Evolutionary conservation across 768 basidiomycete species (phyloP), one percentile per base, ranked within the genome.

Genomic region (Tricholoma matsutake): DNA sequence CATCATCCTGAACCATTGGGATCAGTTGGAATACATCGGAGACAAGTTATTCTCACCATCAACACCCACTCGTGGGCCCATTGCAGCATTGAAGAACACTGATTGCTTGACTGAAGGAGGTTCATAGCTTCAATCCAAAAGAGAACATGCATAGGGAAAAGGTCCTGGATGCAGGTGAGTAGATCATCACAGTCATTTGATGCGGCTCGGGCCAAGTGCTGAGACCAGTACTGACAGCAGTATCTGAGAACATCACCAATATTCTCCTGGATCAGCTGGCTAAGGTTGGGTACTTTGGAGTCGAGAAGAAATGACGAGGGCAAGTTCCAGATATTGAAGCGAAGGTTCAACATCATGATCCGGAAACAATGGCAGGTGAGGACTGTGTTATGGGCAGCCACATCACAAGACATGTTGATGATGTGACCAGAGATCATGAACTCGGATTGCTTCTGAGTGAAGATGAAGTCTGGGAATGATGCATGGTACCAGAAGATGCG

Each of bases 101-200:
- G 61, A 28, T n/a, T 18, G 11, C 55, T 14, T 3, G 56, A 64
- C 13, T 57, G 55, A 16, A 71, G 61, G 8, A 72, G 63, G 58
- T 70, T 68, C 71, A 72, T 72, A 14, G 67, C 65, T 54, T 72
- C 69, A 34, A 71, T 70, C 71, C 69, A 72, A 57, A 72, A n/a
- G 69, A 72, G 62, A 1, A 63, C 60, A 45, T 39, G 61, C 28
- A 69, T 34, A 28, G 54, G 31, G 20, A 69, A 58, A 28, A 70
- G 67, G 1, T 65, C 41, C 6, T 37, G 7, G 37, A 67, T 53
- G 10, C 47, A 49, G 13, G 3, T 14, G 13, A 2, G 4, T 3
- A 49, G 47, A 49, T 28, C 25, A 25, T 49, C 47, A 9, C 25
- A 1, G 13, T 49, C 25, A 10, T 28, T n/a, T 6, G 14, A 8